Evolutionary conservation across 371 early-diverging fungal genomes (phyloP), one percentile per base, ranked within the genome.

Genomic region (Mucor velutinosus): DNA sequence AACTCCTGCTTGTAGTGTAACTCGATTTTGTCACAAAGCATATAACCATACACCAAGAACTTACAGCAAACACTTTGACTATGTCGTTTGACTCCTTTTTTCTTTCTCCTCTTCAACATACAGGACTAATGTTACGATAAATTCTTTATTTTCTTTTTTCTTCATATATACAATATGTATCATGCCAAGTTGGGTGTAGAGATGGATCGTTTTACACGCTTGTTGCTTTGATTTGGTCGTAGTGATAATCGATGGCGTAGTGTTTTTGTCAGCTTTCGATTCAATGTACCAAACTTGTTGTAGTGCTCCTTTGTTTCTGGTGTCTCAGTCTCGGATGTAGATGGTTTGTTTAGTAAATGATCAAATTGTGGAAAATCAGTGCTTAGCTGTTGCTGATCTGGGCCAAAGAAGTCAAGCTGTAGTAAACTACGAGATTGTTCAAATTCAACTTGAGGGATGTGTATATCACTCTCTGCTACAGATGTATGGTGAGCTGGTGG

Each of bases 301-400:
- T 41, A 10, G 30, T 64, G 25, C 19, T 56, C 56, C n/a, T 55
- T 15, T 43, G 25, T 29, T n/a, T 17, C 14, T 35, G 33, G 21
- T 4, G 10, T 14, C 23, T 23, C 23, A 25, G 51, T 23, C 10
- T 23, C 25, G 21, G 51, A 23, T 25, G 21, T 11, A 14, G 37
- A 23, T 11, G 37, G 21, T 14, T 29, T 14, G 14, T 19, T 35
- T 23, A 60, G 29, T 45, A 65, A 45, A 47, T 65, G 45, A 10
- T 65, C 65, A 58, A 65, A 65, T 17, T 65, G 41, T 21, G 65
- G 65, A 58, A 65, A 65, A 11, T 57, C n/a, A 14, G 65, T 32
- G 4, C 29, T 17, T 1, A 33, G 7, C 2, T 37, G 23, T 1
- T 32, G 25, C 27, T 56, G 32, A 21, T 23, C 19, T 30, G 65